These are phyloP conservation scores for Ascochyta koolunga DNA, from an alignment of 2,329 filamentous ascomycete species.

Conservation along the genomic window DNA sequence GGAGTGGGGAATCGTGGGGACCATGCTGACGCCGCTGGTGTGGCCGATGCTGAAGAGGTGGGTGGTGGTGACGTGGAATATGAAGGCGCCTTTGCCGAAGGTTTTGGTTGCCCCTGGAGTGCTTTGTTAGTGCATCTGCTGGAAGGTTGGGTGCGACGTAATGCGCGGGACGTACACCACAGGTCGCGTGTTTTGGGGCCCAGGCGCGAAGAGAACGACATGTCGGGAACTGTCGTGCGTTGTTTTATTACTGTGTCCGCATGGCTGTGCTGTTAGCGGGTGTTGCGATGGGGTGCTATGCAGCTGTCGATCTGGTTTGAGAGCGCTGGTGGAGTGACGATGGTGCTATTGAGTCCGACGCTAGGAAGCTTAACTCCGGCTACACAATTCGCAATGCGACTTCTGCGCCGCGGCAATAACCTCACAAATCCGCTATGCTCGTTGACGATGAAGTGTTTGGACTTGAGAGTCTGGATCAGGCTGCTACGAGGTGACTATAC, in stretches of 20 bases:
- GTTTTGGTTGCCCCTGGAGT: conserved; percentile 17
- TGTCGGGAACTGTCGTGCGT: conserved; percentile 2
- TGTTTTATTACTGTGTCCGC: conserved; percentile 1
- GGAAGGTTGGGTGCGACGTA: neutral
- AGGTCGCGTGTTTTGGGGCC: conserved; percentile 9
- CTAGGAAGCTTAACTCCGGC: conserved; percentile 30
- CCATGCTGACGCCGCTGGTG: conserved; percentile 81
- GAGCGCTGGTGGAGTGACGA: conserved; percentile 1
- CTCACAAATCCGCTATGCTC: conserved; percentile 14
- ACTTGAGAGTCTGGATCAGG: conserved; percentile 21
- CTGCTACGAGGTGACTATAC: conserved; percentile 23
- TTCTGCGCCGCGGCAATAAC: neutral
- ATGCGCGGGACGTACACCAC: conserved; percentile 1
- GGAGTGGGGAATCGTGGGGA: conserved; percentile 71
- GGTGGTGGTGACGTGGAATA: conserved; percentile 44
- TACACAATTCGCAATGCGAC: neutral
- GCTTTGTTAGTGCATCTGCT: neutral
- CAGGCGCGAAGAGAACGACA: conserved; percentile 3
- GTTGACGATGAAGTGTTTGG: conserved; percentile 28
- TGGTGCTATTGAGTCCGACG: conserved; percentile 14
- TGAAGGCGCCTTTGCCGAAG: conserved; percentile 25
- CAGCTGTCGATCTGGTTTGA: neutral
- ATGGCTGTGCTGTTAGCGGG: neutral
- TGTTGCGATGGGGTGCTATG: neutral
- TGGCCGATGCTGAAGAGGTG: conserved; percentile 67